Evolutionary conservation across 768 basidiomycete genomes (phyloP).

Genomic region (Xerocomus spinulosus): DNA sequence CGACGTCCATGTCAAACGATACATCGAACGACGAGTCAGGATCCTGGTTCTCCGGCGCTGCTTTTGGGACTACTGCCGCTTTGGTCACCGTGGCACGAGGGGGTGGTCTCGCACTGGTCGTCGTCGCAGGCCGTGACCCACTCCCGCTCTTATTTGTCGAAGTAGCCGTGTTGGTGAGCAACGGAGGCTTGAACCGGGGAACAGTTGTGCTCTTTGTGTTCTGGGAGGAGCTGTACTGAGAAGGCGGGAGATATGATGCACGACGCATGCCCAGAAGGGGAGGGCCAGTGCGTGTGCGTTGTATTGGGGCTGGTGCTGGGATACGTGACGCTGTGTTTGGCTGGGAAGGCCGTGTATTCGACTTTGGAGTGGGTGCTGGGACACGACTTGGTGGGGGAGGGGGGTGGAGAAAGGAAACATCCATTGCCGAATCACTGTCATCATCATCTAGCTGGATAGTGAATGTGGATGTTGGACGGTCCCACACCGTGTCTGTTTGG

Average conservation of each 20-base stretch:
- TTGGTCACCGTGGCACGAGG: neutral
- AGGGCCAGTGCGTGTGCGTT: slow-evolving; percentile 16
- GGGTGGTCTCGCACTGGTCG: neutral
- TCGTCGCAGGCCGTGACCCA: neutral
- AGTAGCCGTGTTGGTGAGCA: slow-evolving; percentile 9
- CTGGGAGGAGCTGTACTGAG: slow-evolving; percentile 23
- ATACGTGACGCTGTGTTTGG: neutral
- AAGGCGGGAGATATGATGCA: slow-evolving; percentile 8
- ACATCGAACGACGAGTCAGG: slow-evolving; percentile 31
- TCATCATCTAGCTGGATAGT: slow-evolving; percentile 18
- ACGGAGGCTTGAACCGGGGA: slow-evolving; percentile 29
- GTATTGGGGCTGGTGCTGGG: slow-evolving; percentile 4
- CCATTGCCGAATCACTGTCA: slow-evolving; percentile 15
- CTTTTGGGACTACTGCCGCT: neutral
- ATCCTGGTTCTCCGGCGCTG: slow-evolving; percentile 7
- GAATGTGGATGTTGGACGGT: neutral
- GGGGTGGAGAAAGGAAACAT: slow-evolving; percentile 13
- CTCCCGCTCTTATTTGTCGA: slow-evolving; percentile 1
- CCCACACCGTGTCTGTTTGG: slow-evolving; percentile 18
- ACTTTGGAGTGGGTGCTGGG: neutral
- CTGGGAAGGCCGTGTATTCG: slow-evolving; percentile 1
- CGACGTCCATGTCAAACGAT: slow-evolving; percentile 28
- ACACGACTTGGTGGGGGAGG: neutral
- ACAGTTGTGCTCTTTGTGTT: slow-evolving; percentile 10
- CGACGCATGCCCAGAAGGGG: slow-evolving; percentile 31